Percentiles rank a stretch among this genome's conserved stretches.
Evolutionary conservation across 1,284 basidiomycete genomes (phyloP).

Genomic region (Inonotus hispidus): DNA sequence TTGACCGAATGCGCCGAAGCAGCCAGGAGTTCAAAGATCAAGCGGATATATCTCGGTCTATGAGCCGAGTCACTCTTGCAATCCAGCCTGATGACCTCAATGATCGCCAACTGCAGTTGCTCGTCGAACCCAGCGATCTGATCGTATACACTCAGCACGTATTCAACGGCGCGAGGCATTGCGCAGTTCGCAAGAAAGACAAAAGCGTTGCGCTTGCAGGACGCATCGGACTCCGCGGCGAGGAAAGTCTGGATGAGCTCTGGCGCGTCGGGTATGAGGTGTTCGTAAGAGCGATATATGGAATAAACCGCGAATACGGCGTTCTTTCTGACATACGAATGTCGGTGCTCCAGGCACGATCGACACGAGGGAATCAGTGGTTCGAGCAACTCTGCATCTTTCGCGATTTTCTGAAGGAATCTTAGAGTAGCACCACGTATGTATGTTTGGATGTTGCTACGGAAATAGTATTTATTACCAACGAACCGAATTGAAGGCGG

Average conservation of each 20-base stretch:
- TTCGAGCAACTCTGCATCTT: constrained; percentile 93
- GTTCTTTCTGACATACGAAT: constrained; percentile 98
- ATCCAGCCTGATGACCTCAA: constrained; percentile 92
- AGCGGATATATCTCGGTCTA: constrained; percentile 84
- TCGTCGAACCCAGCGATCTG: constrained; percentile 86
- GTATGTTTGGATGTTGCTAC: constrained; percentile 98
- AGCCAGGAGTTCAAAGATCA: constrained; percentile 93
- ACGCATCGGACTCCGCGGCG: constrained; percentile 93
- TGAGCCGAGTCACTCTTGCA: constrained; percentile 81
- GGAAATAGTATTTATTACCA: neutral
- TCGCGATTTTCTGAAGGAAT: constrained; percentile 93
- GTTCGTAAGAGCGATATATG: constrained; percentile 91
- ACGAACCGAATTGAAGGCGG: neutral
- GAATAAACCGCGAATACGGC: constrained; percentile 95
- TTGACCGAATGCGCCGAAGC: constrained; percentile 93
- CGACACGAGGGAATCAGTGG: constrained; percentile 93
- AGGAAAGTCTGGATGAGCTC: constrained; percentile 98
- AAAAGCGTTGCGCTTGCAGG: constrained; percentile 97
- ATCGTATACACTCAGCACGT: constrained; percentile 83
- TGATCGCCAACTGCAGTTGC: constrained; percentile 91
- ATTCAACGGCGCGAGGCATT: constrained; percentile 89
- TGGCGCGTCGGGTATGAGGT: constrained; percentile 94
- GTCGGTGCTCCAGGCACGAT: constrained; percentile 94
- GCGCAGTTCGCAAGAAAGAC: constrained; percentile 89
- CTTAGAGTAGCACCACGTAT: constrained; percentile 96